Evolutionary conservation across 768 basidiomycete genomes (phyloP).

Genomic region (Crucibulum laeve): DNA sequence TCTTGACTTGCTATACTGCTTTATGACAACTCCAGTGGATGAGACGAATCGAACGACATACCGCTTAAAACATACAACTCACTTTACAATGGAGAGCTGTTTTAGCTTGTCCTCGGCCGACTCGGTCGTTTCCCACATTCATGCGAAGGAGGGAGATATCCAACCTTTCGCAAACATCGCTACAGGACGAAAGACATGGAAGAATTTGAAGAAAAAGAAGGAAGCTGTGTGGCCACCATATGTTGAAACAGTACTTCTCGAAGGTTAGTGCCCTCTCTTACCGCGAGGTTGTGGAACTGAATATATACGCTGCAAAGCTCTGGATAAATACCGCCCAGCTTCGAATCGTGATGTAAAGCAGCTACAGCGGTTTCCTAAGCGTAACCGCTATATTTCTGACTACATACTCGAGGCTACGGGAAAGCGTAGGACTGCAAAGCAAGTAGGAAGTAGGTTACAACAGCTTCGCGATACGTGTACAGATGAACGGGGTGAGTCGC

Average conservation of each 20-base stretch:
- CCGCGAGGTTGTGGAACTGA: constrained; percentile 1
- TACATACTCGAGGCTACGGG: constrained; percentile 56
- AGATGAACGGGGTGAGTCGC: constrained; percentile 50
- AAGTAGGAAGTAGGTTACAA: constrained; percentile 67
- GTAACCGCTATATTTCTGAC: constrained; percentile 64
- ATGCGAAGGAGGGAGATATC: background rate
- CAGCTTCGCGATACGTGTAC: constrained; percentile 60
- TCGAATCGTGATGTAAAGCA: constrained; percentile 46
- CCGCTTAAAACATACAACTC: too few relatives aligned
- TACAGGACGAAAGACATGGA: constrained; percentile 54
- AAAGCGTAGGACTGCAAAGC: constrained; percentile 56
- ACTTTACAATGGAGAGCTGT: too few relatives aligned
- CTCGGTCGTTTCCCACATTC: background rate
- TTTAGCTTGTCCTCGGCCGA: too few relatives aligned
- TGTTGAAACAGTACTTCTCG: constrained; percentile 56
- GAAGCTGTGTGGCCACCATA: constrained; percentile 64
- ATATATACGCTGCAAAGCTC: constrained; percentile 30
- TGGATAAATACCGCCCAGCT: constrained; percentile 50
- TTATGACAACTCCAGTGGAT: too few relatives aligned
- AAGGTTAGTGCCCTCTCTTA: constrained; percentile 36
- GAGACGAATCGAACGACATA: too few relatives aligned
- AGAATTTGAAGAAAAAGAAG: constrained; percentile 42
- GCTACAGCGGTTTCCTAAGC: constrained; percentile 58
- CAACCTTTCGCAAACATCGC: constrained; percentile 17
- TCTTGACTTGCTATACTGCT: too few relatives aligned